Evolutionary conservation across 2,329 filamentous ascomycete species (phyloP).

Genomic region (Rutstroemia sydowiana): DNA sequence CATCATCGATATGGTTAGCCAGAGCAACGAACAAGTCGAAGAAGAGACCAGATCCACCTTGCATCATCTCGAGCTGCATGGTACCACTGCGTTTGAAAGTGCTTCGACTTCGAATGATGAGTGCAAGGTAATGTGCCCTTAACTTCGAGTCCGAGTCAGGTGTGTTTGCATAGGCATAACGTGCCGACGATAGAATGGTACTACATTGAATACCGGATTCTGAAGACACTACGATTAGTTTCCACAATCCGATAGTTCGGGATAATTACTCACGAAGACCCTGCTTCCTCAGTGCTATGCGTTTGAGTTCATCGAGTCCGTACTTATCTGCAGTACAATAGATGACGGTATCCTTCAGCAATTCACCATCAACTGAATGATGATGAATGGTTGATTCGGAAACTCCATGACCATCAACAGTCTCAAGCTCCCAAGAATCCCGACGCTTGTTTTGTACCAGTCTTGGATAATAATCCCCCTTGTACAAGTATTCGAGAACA

Average conservation of each 20-base stretch:
- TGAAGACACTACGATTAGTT: too few relatives aligned
- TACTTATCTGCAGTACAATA: constrained; percentile 91
- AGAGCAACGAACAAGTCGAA: constrained; percentile 98
- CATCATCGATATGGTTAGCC: constrained; percentile 97
- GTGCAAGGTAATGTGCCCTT: constrained; percentile 92
- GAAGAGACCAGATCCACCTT: constrained; percentile 83
- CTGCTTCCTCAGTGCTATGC: constrained; percentile 86
- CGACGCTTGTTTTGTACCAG: constrained; percentile 79
- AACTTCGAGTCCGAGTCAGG: constrained; percentile 87
- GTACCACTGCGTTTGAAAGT: constrained; percentile 97
- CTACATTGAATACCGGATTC: constrained; percentile 90
- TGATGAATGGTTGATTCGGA: constrained; percentile 68
- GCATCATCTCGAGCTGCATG: constrained; percentile 98
- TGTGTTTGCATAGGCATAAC: constrained; percentile 93
- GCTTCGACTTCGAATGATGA: constrained; percentile 95
- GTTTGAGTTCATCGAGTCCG: constrained; percentile 86
- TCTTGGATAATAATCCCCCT: constrained; percentile 57
- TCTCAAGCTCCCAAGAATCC: constrained; percentile 86
- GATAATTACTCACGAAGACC: constrained; percentile 76
- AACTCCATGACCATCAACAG: constrained; percentile 53
- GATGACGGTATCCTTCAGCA: constrained; percentile 87
- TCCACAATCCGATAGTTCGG: too few relatives aligned
- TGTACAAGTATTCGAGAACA: constrained; percentile 90
- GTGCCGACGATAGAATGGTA: constrained; percentile 86
- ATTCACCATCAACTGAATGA: constrained; percentile 64